phyloP scores from a whole-genome alignment of 2,329 filamentous ascomycete species.

The Stachybotrys elegans region DNA sequence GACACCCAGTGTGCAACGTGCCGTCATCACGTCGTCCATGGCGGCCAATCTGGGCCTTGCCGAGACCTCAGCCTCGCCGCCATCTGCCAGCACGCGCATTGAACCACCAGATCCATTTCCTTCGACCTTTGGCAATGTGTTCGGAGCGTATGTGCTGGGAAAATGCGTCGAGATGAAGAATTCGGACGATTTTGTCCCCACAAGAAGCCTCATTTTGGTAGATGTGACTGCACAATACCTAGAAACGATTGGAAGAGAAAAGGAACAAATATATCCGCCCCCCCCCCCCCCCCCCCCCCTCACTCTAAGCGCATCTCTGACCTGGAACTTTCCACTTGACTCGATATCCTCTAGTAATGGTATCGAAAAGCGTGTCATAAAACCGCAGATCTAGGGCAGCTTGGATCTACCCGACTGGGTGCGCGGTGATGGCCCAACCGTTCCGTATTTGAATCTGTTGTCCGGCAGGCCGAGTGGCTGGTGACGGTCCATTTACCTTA shows the following conservation, averaged over 20 bases:
- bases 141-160: neutral
- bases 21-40: neutral
- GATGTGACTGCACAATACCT: neutral
- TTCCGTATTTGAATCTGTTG: no score
- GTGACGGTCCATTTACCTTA: no score
- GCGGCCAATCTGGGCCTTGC: neutral
- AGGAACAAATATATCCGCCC: no score
- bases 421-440: no score
- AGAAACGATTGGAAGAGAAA: neutral
- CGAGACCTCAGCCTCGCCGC: neutral
- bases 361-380: no score
- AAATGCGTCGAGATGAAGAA: neutral
- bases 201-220: neutral
- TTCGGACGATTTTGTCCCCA: neutral
- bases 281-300: no score
- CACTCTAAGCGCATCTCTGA: no score
- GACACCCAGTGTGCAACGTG: neutral
- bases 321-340: no score
- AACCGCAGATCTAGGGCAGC: no score
- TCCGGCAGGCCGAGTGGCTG: no score
- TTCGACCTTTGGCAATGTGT: neutral
- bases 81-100: neutral
- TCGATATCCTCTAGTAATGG: no score
- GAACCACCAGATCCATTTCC: neutral
- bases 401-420: no score